These are phyloP conservation scores for Hansenula lynferdii DNA, from an alignment of 1,139 yeast species.

Conservation along the genomic window DNA sequence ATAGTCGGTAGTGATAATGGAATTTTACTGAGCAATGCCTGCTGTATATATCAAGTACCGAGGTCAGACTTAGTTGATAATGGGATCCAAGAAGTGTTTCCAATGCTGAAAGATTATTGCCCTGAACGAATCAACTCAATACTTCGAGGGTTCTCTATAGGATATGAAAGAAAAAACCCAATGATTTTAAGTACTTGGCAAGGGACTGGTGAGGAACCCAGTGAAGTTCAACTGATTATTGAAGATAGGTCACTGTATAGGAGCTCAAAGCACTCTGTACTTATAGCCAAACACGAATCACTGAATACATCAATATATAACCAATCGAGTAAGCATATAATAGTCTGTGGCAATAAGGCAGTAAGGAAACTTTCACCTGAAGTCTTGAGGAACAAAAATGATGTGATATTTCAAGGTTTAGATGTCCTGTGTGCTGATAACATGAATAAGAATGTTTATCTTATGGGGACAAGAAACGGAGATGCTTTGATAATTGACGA, in stretches of 20 bases:
- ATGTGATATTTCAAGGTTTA: neutral
- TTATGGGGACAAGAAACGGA: conserved; percentile 17
- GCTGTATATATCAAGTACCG: neutral
- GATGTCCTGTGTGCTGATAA: conserved; percentile 11
- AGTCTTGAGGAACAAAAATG: neutral
- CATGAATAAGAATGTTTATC: conserved; percentile 1
- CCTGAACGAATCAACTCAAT: neutral
- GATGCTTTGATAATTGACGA: conserved; percentile 13
- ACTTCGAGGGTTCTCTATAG: neutral
- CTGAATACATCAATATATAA: neutral
- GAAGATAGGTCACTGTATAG: too few relatives aligned
- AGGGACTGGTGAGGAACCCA: neutral
- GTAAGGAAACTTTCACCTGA: neutral
- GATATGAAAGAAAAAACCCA: neutral
- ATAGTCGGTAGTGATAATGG: neutral
- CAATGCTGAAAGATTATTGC: neutral
- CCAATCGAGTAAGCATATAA: neutral
- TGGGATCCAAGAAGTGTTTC: neutral
- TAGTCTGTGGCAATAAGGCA: conserved; percentile 2
- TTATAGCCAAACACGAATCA: neutral
- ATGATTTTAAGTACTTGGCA: neutral
- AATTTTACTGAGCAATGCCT: neutral
- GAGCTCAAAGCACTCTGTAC: neutral
- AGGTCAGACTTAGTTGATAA: neutral
- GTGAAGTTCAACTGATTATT: neutral